These are phyloP conservation scores for Neostapfia colusana DNA, from an alignment of 176 grass and related monocot genomes.

Conservation along the genomic window DNA sequence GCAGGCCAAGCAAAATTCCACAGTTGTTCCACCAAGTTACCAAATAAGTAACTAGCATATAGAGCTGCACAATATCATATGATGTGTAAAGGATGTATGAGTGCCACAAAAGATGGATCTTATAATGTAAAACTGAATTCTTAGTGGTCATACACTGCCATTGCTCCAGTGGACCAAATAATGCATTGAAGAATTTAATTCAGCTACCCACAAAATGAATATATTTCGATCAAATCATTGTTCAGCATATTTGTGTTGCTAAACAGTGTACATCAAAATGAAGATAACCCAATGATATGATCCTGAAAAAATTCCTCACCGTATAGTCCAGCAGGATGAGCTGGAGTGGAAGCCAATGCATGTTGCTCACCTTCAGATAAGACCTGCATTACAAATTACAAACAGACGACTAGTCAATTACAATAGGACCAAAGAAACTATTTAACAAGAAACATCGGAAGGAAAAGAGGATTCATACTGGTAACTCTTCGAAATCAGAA, in stretches of 20 bases:
- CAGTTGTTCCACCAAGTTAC: constrained; percentile 89
- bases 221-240: neutral
- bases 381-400: constrained; percentile 47
- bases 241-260: neutral
- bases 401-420: constrained; percentile 9
- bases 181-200: constrained; percentile 2
- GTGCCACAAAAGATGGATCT: neutral
- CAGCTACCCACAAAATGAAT: constrained; percentile 17
- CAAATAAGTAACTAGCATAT: constrained; percentile 85
- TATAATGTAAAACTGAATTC: constrained; percentile 6
- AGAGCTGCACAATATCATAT: constrained; percentile 62
- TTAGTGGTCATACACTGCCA: neutral
- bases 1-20: constrained; percentile 98
- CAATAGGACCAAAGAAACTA: neutral
- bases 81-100: constrained; percentile 37
- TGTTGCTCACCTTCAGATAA: constrained; percentile 68
- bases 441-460: neutral
- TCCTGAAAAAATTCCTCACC: constrained; percentile 37
- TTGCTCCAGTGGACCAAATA: neutral
- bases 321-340: constrained; percentile 75
- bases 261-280: neutral
- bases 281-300: neutral
- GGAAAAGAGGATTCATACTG: constrained; percentile 44
- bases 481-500: constrained; percentile 54
- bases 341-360: constrained; percentile 72